Conservation (phyloP, 2,329 filamentous ascomycete genomes). For the Talaromyces sp. region DNA sequence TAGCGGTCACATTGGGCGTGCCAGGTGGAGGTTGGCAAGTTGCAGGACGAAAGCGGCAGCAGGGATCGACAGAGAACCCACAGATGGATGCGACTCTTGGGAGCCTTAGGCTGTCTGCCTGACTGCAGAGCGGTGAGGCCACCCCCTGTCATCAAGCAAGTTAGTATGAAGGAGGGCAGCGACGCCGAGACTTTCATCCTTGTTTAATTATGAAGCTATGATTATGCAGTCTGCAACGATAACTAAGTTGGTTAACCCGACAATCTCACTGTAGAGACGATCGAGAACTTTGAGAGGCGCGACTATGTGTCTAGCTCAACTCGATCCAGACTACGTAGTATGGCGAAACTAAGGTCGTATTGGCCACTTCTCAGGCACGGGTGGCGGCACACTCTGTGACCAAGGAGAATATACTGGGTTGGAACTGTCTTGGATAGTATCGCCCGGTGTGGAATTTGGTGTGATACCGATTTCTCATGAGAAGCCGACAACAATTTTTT, state of each 20-base stretch:
- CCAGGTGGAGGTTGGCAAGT: neutral
- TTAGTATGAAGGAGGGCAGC: neutral
- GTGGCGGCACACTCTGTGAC: slow-evolving; percentile 1
- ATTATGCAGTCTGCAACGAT: neutral
- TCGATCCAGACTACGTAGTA: slow-evolving; percentile 1
- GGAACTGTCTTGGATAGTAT: neutral
- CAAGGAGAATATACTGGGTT: neutral
- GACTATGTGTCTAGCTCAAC: neutral
- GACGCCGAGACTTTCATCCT: neutral
- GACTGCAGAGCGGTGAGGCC: slow-evolving; percentile 8
- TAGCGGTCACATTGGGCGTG: slow-evolving; percentile 1
- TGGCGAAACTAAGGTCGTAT: slow-evolving; percentile 8
- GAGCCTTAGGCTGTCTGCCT: neutral
- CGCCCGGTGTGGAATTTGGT: neutral
- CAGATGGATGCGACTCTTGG: neutral
- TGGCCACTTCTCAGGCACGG: slow-evolving; percentile 9
- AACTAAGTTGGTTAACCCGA: neutral
- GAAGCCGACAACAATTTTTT: neutral
- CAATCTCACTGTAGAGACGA: neutral
- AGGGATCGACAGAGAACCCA: slow-evolving; percentile 8
- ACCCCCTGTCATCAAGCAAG: neutral
- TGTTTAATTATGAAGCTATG: neutral
- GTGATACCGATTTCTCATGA: neutral
- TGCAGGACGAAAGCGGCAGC: slow-evolving; percentile 10
- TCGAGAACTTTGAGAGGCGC: neutral